Percentiles rank a stretch among this genome's conserved stretches.
These are phyloP conservation scores for Psidium guajava DNA, from an alignment of 345 rosid genomes.

Conservation along the genomic window DNA sequence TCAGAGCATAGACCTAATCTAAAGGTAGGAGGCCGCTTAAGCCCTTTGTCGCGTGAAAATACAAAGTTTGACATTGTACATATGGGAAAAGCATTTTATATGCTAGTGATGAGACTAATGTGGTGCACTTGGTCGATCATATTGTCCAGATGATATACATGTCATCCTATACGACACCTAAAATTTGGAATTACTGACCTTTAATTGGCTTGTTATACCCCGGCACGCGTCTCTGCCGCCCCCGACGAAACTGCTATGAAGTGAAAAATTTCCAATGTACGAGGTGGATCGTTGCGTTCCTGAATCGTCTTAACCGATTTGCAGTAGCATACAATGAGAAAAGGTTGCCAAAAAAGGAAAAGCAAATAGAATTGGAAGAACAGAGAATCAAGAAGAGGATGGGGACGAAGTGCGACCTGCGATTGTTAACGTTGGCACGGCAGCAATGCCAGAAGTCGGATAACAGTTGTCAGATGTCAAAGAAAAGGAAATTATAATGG, in stretches of 20 bases:
- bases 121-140: not conserved
- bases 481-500: not conserved
- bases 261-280: not conserved
- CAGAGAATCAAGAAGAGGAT: not conserved
- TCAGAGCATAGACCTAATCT: not conserved
- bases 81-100: not conserved
- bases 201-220: not conserved
- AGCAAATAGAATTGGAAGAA: not conserved
- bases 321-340: not conserved
- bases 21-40: too few relatives aligned
- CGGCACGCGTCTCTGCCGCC: not conserved
- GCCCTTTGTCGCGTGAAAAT: accelerated
- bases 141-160: accelerated
- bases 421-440: not conserved
- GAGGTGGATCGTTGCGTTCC: not conserved
- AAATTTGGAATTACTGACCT: not conserved
- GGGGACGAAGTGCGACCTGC: not conserved
- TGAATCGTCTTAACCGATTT: not conserved
- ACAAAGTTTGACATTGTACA: not conserved
- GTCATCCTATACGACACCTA: accelerated
- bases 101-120: not conserved
- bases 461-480: not conserved
- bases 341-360: not conserved
- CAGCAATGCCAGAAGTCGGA: not conserved
- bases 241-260: not conserved